Percentiles rank a stretch among this genome's conserved stretches.
These are phyloP conservation scores for Diospyros kaki DNA, from an alignment of 148 eudicot species.

Conservation along the genomic window DNA sequence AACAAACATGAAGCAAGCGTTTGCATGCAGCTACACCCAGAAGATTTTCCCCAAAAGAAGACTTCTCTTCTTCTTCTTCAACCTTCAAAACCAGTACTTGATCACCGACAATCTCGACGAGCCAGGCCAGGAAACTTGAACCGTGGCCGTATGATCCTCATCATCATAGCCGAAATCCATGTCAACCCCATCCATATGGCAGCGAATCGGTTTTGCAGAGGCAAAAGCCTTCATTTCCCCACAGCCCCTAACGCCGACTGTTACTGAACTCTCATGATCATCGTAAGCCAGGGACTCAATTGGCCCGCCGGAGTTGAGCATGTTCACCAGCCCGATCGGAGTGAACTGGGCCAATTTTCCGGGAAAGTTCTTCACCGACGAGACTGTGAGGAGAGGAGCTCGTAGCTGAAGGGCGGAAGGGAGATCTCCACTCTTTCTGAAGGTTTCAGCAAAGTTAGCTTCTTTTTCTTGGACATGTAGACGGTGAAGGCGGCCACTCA, in stretches of 20 bases:
- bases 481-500: constrained; percentile 11
- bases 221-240: constrained; percentile 41
- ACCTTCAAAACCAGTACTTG: constrained; percentile 36
- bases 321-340: constrained; percentile 36
- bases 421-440: constrained; percentile 8
- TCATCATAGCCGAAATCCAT: constrained; percentile 36
- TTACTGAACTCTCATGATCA: background rate
- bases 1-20: no score
- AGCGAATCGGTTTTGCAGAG: constrained; percentile 31
- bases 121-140: constrained; percentile 39
- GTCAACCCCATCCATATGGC: constrained; percentile 26
- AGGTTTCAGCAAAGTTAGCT: constrained; percentile 9
- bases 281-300: constrained; percentile 11
- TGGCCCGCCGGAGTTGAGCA: constrained; percentile 45
- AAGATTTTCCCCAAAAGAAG: no score
- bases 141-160: constrained; percentile 20
- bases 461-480: constrained; percentile 8
- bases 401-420: constrained; percentile 15
- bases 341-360: constrained; percentile 6
- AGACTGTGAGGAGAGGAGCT: constrained; percentile 7
- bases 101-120: constrained; percentile 20
- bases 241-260: constrained; percentile 18
- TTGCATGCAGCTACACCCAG: no score
- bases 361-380: constrained; percentile 10
- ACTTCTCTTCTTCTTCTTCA: background rate